Base-by-base conservation (phyloP, 176 grass and related monocot species). In the Canna indica region DNA sequence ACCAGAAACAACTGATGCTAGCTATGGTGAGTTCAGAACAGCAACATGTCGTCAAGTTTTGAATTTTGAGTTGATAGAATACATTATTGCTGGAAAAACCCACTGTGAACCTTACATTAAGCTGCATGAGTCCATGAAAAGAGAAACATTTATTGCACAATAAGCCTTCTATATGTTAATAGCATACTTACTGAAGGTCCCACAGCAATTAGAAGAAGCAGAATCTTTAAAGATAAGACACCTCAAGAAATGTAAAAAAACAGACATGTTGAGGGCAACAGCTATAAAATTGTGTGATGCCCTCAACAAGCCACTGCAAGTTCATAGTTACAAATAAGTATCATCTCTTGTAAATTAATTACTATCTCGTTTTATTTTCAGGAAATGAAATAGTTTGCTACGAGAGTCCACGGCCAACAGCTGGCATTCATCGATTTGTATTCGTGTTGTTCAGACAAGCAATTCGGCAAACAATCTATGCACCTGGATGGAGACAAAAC, bases 351-450 rank as follows among this genome's bases (percentile, higher is more conserved):
- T 1, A 8, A 58, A 56, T 58, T 9, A 25, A 12, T 25, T 8
- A 11, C 24, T 26, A 25, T 74, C 79, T 67, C 24, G 53, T 67
- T 78, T 61, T 67, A 64, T 29, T 77, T 82, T 78, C 82, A 99
- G 95, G 90, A 78, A 99, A 85, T 64, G 95, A 90, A 86, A 80
- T 94, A 66, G 82, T 99, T 59, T 39, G 80, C 65, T 99, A 99
- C 31, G 95, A 99, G 80, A 90, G 81, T 83, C 95, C 95, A 70
- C 86, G 83, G 66, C 94, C 90, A 75, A 99, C 82, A 70, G 95
- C 84, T 47, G 95, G 95, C 48, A 99, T 99, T 75, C 95, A 99
- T 72, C 86, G 90, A 12, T 90, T 99, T 66, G 84, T 87, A n/a
- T 90, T 94, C 52, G 67, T 94, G 67, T 72, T 99, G 72, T 99